A percentile compares a stretch with the other conserved stretches of the same genome.
Conservation (phyloP, 495 filamentous ascomycete species). For the Physcia stellaris region DNA sequence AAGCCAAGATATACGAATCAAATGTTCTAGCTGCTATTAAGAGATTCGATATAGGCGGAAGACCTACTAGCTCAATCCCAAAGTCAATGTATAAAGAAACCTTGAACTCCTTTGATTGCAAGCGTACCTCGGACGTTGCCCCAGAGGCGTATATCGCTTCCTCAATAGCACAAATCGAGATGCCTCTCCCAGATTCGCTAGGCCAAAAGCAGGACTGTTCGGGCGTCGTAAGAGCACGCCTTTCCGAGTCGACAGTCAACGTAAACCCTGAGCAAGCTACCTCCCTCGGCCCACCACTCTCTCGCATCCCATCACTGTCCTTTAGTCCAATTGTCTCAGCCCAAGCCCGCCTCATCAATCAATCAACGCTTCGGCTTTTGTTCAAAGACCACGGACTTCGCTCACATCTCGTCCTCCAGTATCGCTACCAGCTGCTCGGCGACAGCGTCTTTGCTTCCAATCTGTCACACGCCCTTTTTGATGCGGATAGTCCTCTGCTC, state of each 20-base stretch:
- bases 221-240: neutral
- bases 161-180: neutral
- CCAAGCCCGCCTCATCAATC: slow-evolving; percentile 66
- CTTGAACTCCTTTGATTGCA: neutral
- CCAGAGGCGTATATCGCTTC: neutral
- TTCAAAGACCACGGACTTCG: slow-evolving; percentile 61
- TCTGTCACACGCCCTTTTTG: slow-evolving; percentile 73
- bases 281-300: slow-evolving; percentile 44
- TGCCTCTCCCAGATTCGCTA: neutral
- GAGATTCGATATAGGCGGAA: slow-evolving; percentile 5
- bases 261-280: neutral
- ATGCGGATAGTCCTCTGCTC: slow-evolving; percentile 58
- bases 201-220: neutral
- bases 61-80: neutral
- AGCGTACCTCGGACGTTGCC: neutral
- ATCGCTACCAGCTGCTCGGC: slow-evolving; percentile 67
- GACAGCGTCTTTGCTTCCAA: slow-evolving; percentile 71
- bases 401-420: slow-evolving; percentile 65
- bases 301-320: slow-evolving; percentile 57
- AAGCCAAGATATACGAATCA: slow-evolving; percentile 49
- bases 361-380: slow-evolving; percentile 61
- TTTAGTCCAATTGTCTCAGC: slow-evolving; percentile 58
- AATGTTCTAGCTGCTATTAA: slow-evolving; percentile 31
- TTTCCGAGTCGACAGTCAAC: neutral
- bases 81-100: neutral